Conservation (phyloP, 2,329 filamentous ascomycete genomes). For the Cytospora piceae region DNA sequence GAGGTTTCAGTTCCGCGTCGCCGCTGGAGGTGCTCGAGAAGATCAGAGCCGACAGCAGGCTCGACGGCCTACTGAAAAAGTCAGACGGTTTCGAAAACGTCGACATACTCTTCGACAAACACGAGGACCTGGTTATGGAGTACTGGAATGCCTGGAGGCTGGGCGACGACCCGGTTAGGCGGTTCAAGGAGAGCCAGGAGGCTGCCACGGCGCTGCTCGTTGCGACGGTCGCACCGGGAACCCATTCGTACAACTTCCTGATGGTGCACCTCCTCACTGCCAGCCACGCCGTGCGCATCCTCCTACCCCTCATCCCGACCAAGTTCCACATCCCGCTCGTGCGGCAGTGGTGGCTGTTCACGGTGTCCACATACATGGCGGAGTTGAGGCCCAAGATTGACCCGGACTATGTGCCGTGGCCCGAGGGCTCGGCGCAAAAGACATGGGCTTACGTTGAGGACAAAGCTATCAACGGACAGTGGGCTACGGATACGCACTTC, state of each 20-base stretch:
- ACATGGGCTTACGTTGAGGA: constrained; percentile 79
- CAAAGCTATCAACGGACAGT: constrained; percentile 69
- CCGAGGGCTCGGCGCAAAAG: constrained; percentile 62
- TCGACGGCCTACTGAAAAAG: constrained; percentile 66
- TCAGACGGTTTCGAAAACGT: constrained; percentile 65
- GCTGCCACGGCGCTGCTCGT: constrained; percentile 65
- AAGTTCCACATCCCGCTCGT: constrained; percentile 75
- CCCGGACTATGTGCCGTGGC: constrained; percentile 59
- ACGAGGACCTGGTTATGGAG: constrained; percentile 73
- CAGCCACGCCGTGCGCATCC: constrained; percentile 83
- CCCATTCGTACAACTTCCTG: constrained; percentile 79
- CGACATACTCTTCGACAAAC: constrained; percentile 66
- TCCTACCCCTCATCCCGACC: constrained; percentile 76
- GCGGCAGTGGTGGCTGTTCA: constrained; percentile 87
- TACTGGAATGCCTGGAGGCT: constrained; percentile 92
- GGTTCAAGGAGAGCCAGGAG: constrained; percentile 74
- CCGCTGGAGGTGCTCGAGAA: constrained; percentile 72
- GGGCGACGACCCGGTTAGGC: constrained; percentile 63
- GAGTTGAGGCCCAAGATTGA: constrained; percentile 75
- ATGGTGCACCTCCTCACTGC: constrained; percentile 81
- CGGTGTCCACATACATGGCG: constrained; percentile 75
- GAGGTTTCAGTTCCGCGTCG: constrained; percentile 57
- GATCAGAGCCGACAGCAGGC: constrained; percentile 69
- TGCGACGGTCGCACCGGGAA: constrained; percentile 58
- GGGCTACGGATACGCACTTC: constrained; percentile 77